Evolutionary conservation across 768 basidiomycete species (phyloP).

Genomic region (Boletus rufocinnamomeus): DNA sequence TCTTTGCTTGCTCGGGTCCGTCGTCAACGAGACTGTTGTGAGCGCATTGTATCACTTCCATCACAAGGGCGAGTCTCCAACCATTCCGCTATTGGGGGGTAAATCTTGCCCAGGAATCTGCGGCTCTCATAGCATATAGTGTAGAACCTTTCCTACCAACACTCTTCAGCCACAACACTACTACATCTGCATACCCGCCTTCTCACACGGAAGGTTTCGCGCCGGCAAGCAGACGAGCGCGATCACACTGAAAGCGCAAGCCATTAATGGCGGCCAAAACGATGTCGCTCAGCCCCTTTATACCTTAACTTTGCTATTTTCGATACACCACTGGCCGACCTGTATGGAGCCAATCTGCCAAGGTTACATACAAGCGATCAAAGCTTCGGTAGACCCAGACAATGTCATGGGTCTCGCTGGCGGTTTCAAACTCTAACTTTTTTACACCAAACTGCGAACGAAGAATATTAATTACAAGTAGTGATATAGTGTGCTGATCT

Average conservation of each 20-base stretch:
- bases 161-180: not conserved
- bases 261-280: constrained; percentile 43
- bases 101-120: not conserved
- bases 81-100: not conserved
- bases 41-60: constrained; percentile 10
- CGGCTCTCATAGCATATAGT: constrained; percentile 1
- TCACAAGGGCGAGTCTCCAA: not conserved
- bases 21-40: constrained; percentile 13
- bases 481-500: not conserved
- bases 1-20: constrained; percentile 12
- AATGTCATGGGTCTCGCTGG: constrained; percentile 62
- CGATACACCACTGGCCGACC: constrained; percentile 45
- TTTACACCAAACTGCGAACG: not conserved
- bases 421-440: constrained; percentile 49
- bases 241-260: constrained; percentile 39
- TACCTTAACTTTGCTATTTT: constrained; percentile 60
- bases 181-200: constrained; percentile 17
- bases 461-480: constrained; percentile 6
- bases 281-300: constrained; percentile 37
- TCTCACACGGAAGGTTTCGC: constrained; percentile 35
- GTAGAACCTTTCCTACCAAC: constrained; percentile 41
- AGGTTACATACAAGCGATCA: constrained; percentile 43
- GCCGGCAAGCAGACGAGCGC: too few species aligned
- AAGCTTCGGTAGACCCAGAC: constrained; percentile 48
- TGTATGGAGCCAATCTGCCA: constrained; percentile 48